Base-by-base conservation (phyloP, 1,139 yeast species). In the Yamadazyma oceani region DNA sequence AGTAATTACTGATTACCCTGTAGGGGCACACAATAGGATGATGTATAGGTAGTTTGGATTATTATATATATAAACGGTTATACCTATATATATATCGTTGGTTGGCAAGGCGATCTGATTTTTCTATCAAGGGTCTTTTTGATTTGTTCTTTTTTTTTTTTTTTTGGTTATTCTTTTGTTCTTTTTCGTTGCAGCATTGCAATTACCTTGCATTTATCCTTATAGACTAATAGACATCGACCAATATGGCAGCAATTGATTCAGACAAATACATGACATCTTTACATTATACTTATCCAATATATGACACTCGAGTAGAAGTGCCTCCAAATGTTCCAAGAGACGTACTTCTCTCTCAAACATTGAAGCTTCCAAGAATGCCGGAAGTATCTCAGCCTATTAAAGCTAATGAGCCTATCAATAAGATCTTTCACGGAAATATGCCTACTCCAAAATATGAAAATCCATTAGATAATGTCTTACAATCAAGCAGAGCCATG, bases 401-500 rank as follows among this genome's bases (percentile, higher is more conserved):
- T 4, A 39, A 34, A 29, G 16, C 26, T 5, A 15, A 16, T n/a
- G 15, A 27, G 10, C 43, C 49, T 24, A 32, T 45, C 8, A 37
- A 34, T 12, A 39, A 31, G 32, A 14, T 32, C 12, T 33, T 42
- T n/a, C 26, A 33, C 22, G 30, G 22, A 9, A 26, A n/a, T 5
- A 35, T 22, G 5, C 31, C 30, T 4, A 19, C 35, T 6, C 6
- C 13, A 4, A 38, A 37, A 4, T 36, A 46, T 9, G 49, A 42
- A 2, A 64, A 62, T 33, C 73, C 73, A 2, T 54, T 69, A 23
- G 54, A 50, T 11, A 62, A 54, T 7, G 41, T 69, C 15, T 46
- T 68, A 11, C 39, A 41, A 2, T 53, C 55, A 16, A 60, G 60
- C 35, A 49, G 54, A 39, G 40, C 38, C 4, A 37, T 40, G 4